Percentiles rank a stretch among this genome's conserved stretches.
Evolutionary conservation across 805 yeast genomes (phyloP).

Genomic region (Lipomyces kockii): DNA sequence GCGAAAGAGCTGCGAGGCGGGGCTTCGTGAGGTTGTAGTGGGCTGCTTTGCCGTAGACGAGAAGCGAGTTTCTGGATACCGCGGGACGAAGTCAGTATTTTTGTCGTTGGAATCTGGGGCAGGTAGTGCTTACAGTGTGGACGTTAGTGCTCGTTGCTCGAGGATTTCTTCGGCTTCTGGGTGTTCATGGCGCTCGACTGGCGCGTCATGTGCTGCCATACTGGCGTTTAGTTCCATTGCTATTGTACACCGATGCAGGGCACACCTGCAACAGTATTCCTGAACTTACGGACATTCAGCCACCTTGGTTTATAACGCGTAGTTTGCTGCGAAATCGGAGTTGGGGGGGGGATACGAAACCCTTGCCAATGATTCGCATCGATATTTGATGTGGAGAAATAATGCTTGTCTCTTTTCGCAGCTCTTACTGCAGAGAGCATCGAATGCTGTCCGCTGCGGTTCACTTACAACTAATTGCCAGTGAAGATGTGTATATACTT

Average conservation of each 20-base stretch:
- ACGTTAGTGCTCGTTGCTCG: constrained; percentile 27
- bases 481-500: too few species aligned
- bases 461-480: too few species aligned
- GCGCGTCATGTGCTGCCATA: not conserved
- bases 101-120: not conserved
- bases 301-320: too few species aligned
- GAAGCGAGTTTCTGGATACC: constrained; percentile 23
- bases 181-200: not conserved
- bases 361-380: too few species aligned
- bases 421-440: too few species aligned
- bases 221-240: not conserved
- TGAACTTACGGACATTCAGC: not conserved
- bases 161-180: constrained; percentile 12
- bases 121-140: constrained; percentile 20
- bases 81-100: not conserved
- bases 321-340: too few species aligned
- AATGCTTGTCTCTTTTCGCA: too few species aligned
- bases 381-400: too few species aligned
- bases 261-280: not conserved
- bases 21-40: constrained; percentile 20
- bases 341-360: too few species aligned
- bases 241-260: not conserved
- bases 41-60: constrained; percentile 28
- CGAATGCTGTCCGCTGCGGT: too few species aligned
- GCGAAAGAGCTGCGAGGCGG: constrained; percentile 9